A percentile compares a stretch with the other conserved stretches of the same genome.
phyloP scores from a whole-genome alignment of 2,329 filamentous ascomycete genomes.

The Botrytis aclada region DNA sequence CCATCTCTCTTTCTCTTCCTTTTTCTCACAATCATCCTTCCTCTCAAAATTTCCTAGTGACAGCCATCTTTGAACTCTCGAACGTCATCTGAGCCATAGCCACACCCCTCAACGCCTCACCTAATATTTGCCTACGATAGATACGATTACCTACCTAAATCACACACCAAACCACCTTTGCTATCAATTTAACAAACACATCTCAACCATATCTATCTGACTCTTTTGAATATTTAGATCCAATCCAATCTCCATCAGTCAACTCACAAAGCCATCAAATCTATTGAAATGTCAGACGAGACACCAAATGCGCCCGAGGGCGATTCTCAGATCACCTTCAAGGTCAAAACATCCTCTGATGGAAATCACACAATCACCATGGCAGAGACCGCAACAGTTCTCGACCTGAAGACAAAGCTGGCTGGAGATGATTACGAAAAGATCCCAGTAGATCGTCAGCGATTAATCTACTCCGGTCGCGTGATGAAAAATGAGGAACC shows the following conservation, averaged over 20 bases:
- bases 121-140: slow-evolving; percentile 7
- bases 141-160: not conserved
- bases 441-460: slow-evolving; percentile 82
- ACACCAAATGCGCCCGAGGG: slow-evolving; percentile 48
- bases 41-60: not conserved
- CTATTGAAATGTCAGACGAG: slow-evolving; percentile 52
- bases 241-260: not conserved
- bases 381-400: slow-evolving; percentile 69
- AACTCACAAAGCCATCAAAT: not conserved
- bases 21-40: not conserved
- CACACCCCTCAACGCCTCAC: slow-evolving; percentile 1
- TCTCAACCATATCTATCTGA: not conserved
- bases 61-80: not conserved
- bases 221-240: not conserved
- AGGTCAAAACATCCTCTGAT: slow-evolving; percentile 95
- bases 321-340: slow-evolving; percentile 85
- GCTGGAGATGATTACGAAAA: slow-evolving; percentile 78
- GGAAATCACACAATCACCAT: slow-evolving; percentile 81
- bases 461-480: slow-evolving; percentile 94
- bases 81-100: slow-evolving; percentile 15
- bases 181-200: not conserved
- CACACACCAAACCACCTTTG: not conserved
- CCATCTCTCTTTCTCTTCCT: not conserved
- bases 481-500: slow-evolving; percentile 95
- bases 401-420: slow-evolving; percentile 87